A percentile compares a stretch with the other conserved stretches of the same genome.
phyloP scores from a whole-genome alignment of 495 filamentous ascomycete genomes.

The Aspergillus bridgeri region DNA sequence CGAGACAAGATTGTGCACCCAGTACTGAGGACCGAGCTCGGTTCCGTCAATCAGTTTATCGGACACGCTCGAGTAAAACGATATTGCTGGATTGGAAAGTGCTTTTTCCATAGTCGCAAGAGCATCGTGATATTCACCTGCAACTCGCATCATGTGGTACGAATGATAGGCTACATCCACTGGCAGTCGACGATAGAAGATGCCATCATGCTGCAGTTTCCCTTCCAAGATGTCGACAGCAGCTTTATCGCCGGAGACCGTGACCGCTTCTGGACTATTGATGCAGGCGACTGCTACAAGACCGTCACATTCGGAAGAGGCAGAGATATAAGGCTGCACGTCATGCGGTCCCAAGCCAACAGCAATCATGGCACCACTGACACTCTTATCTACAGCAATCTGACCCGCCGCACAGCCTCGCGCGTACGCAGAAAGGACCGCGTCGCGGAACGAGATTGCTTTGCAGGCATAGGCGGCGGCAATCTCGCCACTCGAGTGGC shows the following conservation, averaged over 20 bases:
- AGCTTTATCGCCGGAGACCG: conserved; percentile 39
- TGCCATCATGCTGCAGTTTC: conserved; percentile 37
- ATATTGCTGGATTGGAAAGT: background rate
- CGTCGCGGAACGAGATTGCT: conserved; percentile 35
- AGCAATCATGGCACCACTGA: conserved; percentile 34
- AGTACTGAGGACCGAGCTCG: conserved; percentile 17
- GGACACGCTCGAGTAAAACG: background rate
- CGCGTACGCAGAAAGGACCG: conserved; percentile 26
- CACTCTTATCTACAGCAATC: conserved; percentile 2
- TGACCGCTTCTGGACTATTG: conserved; percentile 44
- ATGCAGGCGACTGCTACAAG: conserved; percentile 41
- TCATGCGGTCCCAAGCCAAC: conserved; percentile 25
- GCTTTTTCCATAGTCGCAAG: background rate
- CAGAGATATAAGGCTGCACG: conserved; percentile 16
- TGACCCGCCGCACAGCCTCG: conserved; percentile 23
- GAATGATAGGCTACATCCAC: conserved; percentile 66
- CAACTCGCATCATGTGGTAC: conserved; percentile 50
- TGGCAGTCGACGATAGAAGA: conserved; percentile 52
- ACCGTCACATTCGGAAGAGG: background rate
- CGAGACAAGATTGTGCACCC: conserved; percentile 29
- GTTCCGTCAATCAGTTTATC: background rate
- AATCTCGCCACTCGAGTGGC: conserved; percentile 64
- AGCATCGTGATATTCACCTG: conserved; percentile 20
- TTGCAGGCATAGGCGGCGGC: conserved; percentile 33
- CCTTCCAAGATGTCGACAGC: conserved; percentile 38